Conservation (phyloP, 352 stramenopile species). For the Phytophthora litchii region DNA sequence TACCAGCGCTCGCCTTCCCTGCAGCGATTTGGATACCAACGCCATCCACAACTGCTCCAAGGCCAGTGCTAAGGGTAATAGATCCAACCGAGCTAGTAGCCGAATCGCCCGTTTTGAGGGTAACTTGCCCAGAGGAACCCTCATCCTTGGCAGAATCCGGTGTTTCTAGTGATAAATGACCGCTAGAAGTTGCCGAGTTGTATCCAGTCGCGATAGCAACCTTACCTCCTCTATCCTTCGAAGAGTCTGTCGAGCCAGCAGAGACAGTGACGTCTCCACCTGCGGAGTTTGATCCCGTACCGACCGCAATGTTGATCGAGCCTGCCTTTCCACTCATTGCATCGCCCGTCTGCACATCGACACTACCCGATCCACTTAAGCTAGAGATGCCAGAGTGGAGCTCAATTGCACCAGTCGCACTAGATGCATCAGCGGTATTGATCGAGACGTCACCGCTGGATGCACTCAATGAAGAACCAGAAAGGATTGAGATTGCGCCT, state of each 20-base stretch:
- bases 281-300: slow-evolving; percentile 32
- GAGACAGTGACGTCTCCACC: slow-evolving; percentile 54
- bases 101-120: slow-evolving; percentile 49
- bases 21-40: slow-evolving; percentile 46
- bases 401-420: slow-evolving; percentile 39
- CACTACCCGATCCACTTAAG: slow-evolving; percentile 46
- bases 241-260: slow-evolving; percentile 42
- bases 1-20: slow-evolving; percentile 41
- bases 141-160: slow-evolving; percentile 40
- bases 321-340: slow-evolving; percentile 43
- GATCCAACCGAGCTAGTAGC: slow-evolving; percentile 39
- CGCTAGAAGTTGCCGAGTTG: slow-evolving; percentile 46
- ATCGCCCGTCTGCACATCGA: slow-evolving; percentile 52
- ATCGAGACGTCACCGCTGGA: slow-evolving; percentile 56
- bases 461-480: slow-evolving; percentile 40
- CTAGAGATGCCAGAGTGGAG: slow-evolving; percentile 42
- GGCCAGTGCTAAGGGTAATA: slow-evolving; percentile 57
- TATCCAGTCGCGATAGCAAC: slow-evolving; percentile 50
- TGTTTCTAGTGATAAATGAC: slow-evolving; percentile 46
- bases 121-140: slow-evolving; percentile 45
- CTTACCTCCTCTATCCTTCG: slow-evolving; percentile 42
- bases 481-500: slow-evolving; percentile 49
- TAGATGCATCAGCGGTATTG: slow-evolving; percentile 34
- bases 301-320: slow-evolving; percentile 52
- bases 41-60: slow-evolving; percentile 38